Conservation (phyloP, 176 grass and related monocot genomes). For the Aechmea fasciata region DNA sequence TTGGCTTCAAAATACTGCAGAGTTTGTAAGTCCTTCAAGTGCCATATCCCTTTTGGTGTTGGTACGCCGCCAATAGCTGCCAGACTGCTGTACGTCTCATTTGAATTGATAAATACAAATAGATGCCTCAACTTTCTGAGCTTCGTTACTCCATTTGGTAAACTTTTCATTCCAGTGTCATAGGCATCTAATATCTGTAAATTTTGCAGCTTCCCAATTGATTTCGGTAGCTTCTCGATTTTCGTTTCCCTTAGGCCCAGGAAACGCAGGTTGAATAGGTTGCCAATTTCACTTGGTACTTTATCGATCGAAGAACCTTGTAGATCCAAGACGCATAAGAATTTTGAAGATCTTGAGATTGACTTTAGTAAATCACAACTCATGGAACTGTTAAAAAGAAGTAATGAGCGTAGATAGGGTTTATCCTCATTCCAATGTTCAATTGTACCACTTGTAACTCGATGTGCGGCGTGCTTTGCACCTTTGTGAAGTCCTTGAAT, state of each 20-base stretch:
- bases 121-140: constrained; percentile 24
- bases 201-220: constrained; percentile 30
- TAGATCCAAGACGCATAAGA: constrained; percentile 26
- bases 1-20: constrained; percentile 2
- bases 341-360: constrained; percentile 18
- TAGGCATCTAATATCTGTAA: constrained; percentile 22
- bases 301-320: constrained; percentile 27
- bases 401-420: constrained; percentile 21
- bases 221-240: constrained; percentile 12
- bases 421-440: too few relatives aligned
- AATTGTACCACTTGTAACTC: too few relatives aligned
- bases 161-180: constrained; percentile 11
- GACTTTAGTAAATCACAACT: constrained; percentile 17
- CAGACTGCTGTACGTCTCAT: neutral
- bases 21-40: constrained; percentile 22
- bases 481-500: too few relatives aligned
- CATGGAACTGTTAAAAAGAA: constrained; percentile 27
- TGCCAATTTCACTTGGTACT: constrained; percentile 27
- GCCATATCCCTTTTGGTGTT: constrained; percentile 4
- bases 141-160: constrained; percentile 28
- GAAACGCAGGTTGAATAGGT: constrained; percentile 31
- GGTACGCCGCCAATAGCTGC: neutral
- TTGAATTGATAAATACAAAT: neutral
- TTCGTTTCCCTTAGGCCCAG: constrained; percentile 29
- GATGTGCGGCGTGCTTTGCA: too few relatives aligned